Evolutionary conservation across 805 yeast genomes (phyloP).

Genomic region (Kodamaea nitidulidarum): DNA sequence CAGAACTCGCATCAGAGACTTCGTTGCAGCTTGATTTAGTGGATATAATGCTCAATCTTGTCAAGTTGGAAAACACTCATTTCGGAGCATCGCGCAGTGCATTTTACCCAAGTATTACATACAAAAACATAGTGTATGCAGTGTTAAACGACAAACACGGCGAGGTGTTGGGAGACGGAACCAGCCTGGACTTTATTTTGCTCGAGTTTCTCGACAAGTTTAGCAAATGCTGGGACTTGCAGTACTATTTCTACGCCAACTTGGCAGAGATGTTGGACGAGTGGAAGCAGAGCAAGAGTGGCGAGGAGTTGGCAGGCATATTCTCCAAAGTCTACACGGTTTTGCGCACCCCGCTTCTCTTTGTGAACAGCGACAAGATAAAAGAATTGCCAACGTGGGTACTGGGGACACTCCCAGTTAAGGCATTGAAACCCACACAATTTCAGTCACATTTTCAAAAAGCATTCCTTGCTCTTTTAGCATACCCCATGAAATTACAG

Average conservation of each 20-base stretch:
- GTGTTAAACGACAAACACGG: conserved; percentile 30
- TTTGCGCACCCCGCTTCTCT: conserved; percentile 25
- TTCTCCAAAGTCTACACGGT: conserved; percentile 41
- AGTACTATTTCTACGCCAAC: conserved; percentile 64
- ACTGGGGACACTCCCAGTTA: conserved; percentile 34
- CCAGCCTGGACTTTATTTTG: conserved; percentile 45
- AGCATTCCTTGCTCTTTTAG: conserved; percentile 57
- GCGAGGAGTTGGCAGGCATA: conserved; percentile 16
- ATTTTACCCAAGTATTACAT: conserved; percentile 59
- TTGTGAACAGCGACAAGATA: conserved; percentile 25
- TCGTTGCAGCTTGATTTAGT: conserved; percentile 50
- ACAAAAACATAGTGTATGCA: conserved; percentile 37
- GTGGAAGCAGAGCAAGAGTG: conserved; percentile 16
- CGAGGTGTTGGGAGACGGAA: conserved; percentile 41
- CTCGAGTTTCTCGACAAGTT: conserved; percentile 57
- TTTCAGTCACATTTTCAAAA: conserved; percentile 68
- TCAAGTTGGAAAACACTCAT: conserved; percentile 52
- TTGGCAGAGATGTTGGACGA: conserved; percentile 25
- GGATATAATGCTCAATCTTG: conserved; percentile 53
- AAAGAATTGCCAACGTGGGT: conserved; percentile 25
- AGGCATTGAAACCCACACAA: conserved; percentile 34
- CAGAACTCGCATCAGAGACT: conserved; percentile 41
- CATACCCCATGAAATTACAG: conserved; percentile 40
- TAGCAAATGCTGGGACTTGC: conserved; percentile 66
- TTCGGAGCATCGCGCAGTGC: conserved; percentile 48